Percentiles rank a stretch among this genome's conserved stretches.
Conservation (phyloP, 2,329 filamentous ascomycete species). For the Pestalotiopsis fici region DNA sequence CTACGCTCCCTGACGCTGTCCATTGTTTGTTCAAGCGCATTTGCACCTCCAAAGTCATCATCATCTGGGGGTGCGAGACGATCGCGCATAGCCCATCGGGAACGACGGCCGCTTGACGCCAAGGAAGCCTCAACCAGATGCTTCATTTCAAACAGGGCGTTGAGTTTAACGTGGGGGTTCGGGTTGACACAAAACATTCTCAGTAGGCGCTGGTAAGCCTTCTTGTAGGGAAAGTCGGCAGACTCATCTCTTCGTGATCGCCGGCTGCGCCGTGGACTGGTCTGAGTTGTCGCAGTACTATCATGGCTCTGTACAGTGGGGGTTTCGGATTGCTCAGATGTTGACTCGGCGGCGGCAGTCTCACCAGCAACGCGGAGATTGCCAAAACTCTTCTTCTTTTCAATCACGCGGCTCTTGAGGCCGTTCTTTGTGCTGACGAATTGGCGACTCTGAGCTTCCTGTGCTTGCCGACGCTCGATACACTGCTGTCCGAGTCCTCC, state of each 20-base stretch:
- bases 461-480: constrained; percentile 61
- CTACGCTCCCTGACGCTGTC: constrained; percentile 71
- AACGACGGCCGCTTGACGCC: constrained; percentile 50
- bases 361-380: constrained; percentile 59
- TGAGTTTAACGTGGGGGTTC: constrained; percentile 84
- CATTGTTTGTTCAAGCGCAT: constrained; percentile 62
- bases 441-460: constrained; percentile 48
- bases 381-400: constrained; percentile 70
- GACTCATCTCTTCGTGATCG: constrained; percentile 32
- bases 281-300: constrained; percentile 40
- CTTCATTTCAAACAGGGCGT: constrained; percentile 80
- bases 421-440: constrained; percentile 39
- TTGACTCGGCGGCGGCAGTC: constrained; percentile 28
- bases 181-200: constrained; percentile 87
- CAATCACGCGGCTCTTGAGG: constrained; percentile 52
- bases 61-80: constrained; percentile 35
- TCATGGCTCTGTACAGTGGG: constrained; percentile 41
- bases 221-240: constrained; percentile 74
- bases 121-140: constrained; percentile 78
- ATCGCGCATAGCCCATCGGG: constrained; percentile 38
- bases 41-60: constrained; percentile 32
- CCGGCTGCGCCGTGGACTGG: constrained; percentile 31
- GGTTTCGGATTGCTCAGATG: constrained; percentile 38
- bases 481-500: constrained; percentile 66
- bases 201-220: constrained; percentile 77